Base-by-base conservation (phyloP, 805 yeast genomes). In the Hemisphaericaspora nanyangensis region DNA sequence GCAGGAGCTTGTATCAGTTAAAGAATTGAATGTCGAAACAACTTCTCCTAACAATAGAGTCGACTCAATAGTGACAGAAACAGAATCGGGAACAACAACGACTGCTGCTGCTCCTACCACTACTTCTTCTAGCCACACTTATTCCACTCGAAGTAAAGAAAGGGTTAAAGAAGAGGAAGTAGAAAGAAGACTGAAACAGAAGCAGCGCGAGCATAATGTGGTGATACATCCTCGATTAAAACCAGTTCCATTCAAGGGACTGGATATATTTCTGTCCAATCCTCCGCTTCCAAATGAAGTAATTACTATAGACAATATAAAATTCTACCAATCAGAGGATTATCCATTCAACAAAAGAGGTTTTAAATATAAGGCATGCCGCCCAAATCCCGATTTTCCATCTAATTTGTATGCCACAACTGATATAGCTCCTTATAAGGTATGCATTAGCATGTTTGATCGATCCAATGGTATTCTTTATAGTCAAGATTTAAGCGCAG, bases 341-440 rank as follows among this genome's bases (percentile, higher is more conserved):
- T 77, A 80, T 37, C 96, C 97, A 0, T 68, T 75, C 49, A 88
- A 88, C 55, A 76, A 79, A 49, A 63, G 93, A 37, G 91, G 95
- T 1, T 91, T 82, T 64, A 79, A 87, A 45, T 91, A 90, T 58
- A 70, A 77, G 34, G 80, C 89, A 12, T 86, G 96, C 53, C 71
- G 81, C 3, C 89, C 95, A 0, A 80, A 80, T 49, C 82, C 85
- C 2, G 49, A 53, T 1, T 73, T 87, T 40, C 58, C 63, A 2
- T 71, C 81, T 10, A 63, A 78, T 19, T 67, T 80, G 48, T 90
- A 85, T 54, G 68, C 83, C 28, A 77, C 87, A 1, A 77, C 87
- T 0, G 97, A 90, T 41, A 58, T 82, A 7, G 82, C 83, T 1
- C 95, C 95, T 2, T 80, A 57, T 52, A 44, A 52, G 1, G 76